phyloP scores from a whole-genome alignment of 371 early-diverging fungal genomes.

The Fennellomyces sp. region DNA sequence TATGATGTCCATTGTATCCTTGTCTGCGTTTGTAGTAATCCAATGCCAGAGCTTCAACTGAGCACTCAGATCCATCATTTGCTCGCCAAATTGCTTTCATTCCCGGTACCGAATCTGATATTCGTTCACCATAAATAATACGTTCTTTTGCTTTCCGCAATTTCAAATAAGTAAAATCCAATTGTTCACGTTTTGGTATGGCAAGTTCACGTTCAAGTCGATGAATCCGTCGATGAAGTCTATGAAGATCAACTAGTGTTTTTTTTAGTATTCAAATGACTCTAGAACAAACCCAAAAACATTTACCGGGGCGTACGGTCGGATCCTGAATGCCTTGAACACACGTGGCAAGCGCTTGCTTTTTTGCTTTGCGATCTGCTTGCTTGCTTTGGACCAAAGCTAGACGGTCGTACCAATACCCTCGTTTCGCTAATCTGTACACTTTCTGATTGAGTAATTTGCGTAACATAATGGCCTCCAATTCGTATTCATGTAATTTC shows the following conservation, averaged over 20 bases:
- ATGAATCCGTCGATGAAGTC: constrained; percentile 43
- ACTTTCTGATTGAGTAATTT: constrained; percentile 61
- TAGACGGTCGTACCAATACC: constrained; percentile 75
- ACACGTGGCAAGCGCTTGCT: constrained; percentile 54
- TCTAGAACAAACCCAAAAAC: background rate
- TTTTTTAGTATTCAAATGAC: background rate
- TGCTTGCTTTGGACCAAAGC: constrained; percentile 60
- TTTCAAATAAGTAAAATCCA: constrained; percentile 56
- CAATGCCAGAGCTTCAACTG: constrained; percentile 64
- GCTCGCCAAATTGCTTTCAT: constrained; percentile 50
- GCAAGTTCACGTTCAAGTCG: constrained; percentile 53
- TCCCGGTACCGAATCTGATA: constrained; percentile 30
- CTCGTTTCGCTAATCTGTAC: constrained; percentile 63
- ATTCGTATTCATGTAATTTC: constrained; percentile 56
- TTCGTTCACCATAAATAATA: constrained; percentile 44
- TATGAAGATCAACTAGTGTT: constrained; percentile 33
- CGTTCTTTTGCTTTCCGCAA: constrained; percentile 48
- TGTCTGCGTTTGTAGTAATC: constrained; percentile 60
- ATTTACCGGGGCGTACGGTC: constrained; percentile 51
- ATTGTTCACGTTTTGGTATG: constrained; percentile 57
- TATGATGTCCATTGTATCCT: constrained; percentile 68
- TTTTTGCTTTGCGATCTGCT: constrained; percentile 42
- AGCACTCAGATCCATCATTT: constrained; percentile 55
- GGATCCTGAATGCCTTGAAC: constrained; percentile 59
- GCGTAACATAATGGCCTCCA: constrained; percentile 59